Conservation (phyloP, 2,329 filamentous ascomycete genomes). For the Penicillium occitanis region DNA sequence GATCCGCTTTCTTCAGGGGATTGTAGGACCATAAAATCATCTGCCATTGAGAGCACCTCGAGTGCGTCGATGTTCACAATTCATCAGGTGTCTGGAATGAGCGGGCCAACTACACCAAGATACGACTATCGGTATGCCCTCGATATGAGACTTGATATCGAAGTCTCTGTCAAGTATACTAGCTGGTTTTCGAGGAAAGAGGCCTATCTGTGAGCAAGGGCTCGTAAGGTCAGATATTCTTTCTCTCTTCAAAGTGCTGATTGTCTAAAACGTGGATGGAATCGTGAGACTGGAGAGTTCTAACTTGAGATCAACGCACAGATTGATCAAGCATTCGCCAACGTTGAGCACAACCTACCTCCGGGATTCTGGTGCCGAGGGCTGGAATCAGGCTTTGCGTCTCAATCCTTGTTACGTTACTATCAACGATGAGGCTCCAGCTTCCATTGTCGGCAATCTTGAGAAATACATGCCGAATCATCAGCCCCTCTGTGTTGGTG, state of each 20-base stretch:
- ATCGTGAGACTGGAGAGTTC: slow-evolving; percentile 14
- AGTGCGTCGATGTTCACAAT: neutral
- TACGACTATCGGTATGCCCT: neutral
- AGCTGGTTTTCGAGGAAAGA: neutral
- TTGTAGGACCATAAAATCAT: neutral
- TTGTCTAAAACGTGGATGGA: slow-evolving; percentile 22
- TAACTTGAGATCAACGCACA: slow-evolving; percentile 44
- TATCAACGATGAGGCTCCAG: neutral
- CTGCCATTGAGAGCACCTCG: neutral
- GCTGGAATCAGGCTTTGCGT: neutral
- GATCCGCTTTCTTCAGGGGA: neutral
- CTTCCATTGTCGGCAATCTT: slow-evolving; percentile 53
- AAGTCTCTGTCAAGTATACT: neutral
- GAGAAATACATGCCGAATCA: slow-evolving; percentile 55
- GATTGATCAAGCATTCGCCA: slow-evolving; percentile 57
- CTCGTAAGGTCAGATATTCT: neutral
- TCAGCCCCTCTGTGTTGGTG: slow-evolving; percentile 41
- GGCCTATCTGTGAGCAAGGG: neutral
- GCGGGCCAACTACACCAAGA: neutral
- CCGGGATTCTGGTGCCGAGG: slow-evolving; percentile 51
- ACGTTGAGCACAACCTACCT: slow-evolving; percentile 56
- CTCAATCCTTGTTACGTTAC: neutral
- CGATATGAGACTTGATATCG: neutral
- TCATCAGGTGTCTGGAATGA: neutral
- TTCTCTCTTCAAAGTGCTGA: neutral